Evolutionary conservation across 164 flowering plant genomes (phyloP), one percentile per base, ranked within the genome.

Genomic region (Magnolia officinalis): DNA sequence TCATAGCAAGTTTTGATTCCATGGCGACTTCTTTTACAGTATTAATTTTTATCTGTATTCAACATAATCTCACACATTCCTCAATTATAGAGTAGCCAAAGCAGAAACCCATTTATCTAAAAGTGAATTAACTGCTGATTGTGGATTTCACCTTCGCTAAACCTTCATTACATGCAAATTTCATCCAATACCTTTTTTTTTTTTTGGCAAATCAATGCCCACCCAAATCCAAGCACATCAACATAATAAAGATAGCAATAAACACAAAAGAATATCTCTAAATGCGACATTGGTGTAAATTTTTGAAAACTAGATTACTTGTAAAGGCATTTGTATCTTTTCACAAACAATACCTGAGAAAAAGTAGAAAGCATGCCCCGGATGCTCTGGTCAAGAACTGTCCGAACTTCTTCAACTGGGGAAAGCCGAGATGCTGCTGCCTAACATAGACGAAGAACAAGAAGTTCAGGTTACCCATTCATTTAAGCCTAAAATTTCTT

Each of bases 321-420:
- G 45, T 37, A 37, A 37, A 37, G 45, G 45, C 45, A 37, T 37
- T 6, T 37, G 45, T 37, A 37, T 37, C 45, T 37, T 37, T 37
- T 1, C 45, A 37, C 45, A 29, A 73, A 19, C 9, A 52, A 64
- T 65, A 92, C 98, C 90, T 86, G 84, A 72, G 97, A 92, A 78
- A 89, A 87, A 63, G 97, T 92, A 31, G 98, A 92, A 66, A 94
- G 92, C 86, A 83, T 80, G 76, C 94, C 98, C 6, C 94, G 86
- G 14, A 80, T 64, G 72, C 86, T 86, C 70, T 76, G 67, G 80
- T 90, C 85, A 69, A 92, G 88, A 21, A 91, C 75, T 9, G 94
- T 94, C 37, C 88, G 86, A 70, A 94, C 78, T 83, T 90, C 91
- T 76, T 91, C 95, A 72, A 85, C 65, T 1, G 97, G 91, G n/a